These are phyloP conservation scores for Scheffersomyces spartinae DNA, from an alignment of 805 yeast genomes.

Conservation along the genomic window DNA sequence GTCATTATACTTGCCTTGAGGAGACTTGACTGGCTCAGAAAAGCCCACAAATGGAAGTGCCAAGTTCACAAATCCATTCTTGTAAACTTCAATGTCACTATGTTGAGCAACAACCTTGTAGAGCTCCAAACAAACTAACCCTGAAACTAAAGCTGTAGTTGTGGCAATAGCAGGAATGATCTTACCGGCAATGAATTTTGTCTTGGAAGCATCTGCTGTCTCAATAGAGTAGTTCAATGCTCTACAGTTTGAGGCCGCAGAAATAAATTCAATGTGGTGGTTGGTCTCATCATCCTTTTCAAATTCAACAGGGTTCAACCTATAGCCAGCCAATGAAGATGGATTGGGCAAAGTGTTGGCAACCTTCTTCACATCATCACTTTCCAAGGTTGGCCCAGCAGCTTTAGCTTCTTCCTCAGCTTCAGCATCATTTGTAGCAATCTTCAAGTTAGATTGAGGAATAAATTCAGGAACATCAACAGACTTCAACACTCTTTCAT, in stretches of 20 bases:
- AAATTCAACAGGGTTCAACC: constrained; percentile 82
- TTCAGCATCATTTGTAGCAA: constrained; percentile 79
- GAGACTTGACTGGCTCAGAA: constrained; percentile 88
- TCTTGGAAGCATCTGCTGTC: constrained; percentile 77
- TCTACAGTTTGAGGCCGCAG: constrained; percentile 93
- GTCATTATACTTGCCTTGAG: constrained; percentile 68
- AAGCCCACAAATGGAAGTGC: constrained; percentile 95
- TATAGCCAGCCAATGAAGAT: constrained; percentile 76
- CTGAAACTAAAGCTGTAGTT: constrained; percentile 96
- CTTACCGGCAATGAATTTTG: constrained; percentile 96
- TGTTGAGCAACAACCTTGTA: constrained; percentile 78
- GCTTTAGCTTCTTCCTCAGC: constrained; percentile 67
- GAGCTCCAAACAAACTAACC: constrained; percentile 83
- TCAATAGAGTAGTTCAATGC: constrained; percentile 87
- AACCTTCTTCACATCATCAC: constrained; percentile 53
- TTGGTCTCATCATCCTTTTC: constrained; percentile 97
- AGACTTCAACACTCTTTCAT: constrained; percentile 39
- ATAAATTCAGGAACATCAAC: constrained; percentile 42
- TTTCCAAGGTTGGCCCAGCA: constrained; percentile 33
- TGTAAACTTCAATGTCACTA: constrained; percentile 69
- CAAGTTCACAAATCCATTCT: constrained; percentile 85
- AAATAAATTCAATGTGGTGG: constrained; percentile 91
- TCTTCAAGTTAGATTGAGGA: constrained; percentile 66
- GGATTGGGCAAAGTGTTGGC: constrained; percentile 83
- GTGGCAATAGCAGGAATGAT: constrained; percentile 99